These are phyloP conservation scores for Syzygium jambos DNA, from an alignment of 345 rosid genomes.

Conservation along the genomic window DNA sequence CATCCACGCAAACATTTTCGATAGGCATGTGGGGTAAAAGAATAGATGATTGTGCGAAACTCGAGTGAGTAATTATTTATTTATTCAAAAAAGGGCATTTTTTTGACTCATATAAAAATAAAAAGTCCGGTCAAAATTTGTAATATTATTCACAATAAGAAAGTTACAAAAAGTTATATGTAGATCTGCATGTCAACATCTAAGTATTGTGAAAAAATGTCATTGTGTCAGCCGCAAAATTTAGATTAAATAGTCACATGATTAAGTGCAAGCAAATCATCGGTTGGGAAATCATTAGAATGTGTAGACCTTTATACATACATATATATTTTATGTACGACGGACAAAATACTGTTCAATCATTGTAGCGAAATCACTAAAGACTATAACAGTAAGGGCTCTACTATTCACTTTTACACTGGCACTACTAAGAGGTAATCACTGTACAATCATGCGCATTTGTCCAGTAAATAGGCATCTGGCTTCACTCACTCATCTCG, in stretches of 20 bases:
- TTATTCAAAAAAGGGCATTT: background rate
- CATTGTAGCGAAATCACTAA: too few species aligned
- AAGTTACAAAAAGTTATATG: background rate
- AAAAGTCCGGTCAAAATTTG: background rate
- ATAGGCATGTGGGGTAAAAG: background rate
- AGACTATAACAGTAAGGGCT: too few species aligned
- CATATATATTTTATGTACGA: too few species aligned
- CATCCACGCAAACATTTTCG: background rate
- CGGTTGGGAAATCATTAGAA: background rate
- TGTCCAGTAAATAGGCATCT: too few species aligned
- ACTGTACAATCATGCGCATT: accelerated
- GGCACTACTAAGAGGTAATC: too few species aligned
- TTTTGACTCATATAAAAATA: background rate
- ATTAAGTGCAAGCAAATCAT: background rate
- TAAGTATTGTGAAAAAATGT: background rate
- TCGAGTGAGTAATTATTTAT: background rate
- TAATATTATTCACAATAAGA: background rate
- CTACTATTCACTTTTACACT: too few species aligned
- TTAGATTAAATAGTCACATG: background rate
- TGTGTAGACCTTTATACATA: too few species aligned
- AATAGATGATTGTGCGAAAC: background rate
- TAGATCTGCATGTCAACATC: background rate
- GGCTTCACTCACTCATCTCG: too few species aligned
- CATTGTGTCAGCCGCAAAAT: accelerated
- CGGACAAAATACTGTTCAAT: too few species aligned